Percentiles rank a stretch among this genome's conserved stretches.
These are phyloP conservation scores for Termitomyces heimii DNA, from an alignment of 768 basidiomycete species.

Conservation along the genomic window DNA sequence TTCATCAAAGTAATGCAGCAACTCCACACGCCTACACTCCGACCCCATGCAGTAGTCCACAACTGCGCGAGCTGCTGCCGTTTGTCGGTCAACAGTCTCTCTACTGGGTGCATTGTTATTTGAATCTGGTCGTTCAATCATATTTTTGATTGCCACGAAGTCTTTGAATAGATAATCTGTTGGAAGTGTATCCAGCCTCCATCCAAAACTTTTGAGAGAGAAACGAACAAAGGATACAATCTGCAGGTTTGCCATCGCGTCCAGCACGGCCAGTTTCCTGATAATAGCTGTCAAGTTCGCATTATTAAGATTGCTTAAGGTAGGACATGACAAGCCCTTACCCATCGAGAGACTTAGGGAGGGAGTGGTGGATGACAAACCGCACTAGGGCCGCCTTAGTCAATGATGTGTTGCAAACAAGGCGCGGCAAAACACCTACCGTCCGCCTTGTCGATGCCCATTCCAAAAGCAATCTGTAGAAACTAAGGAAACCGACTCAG, in stretches of 20 bases:
- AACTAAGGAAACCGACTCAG: background rate
- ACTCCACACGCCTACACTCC: slow-evolving; percentile 81
- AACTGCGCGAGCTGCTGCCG: slow-evolving; percentile 60
- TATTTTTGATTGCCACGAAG: slow-evolving; percentile 42
- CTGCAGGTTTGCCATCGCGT: slow-evolving; percentile 77
- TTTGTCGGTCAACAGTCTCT: slow-evolving; percentile 64
- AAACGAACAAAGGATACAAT: slow-evolving; percentile 80
- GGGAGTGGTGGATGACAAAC: slow-evolving; percentile 83
- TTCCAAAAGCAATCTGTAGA: slow-evolving; percentile 86
- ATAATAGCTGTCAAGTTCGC: slow-evolving; percentile 54
- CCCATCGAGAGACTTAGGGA: slow-evolving; percentile 84
- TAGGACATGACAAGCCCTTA: slow-evolving; percentile 26
- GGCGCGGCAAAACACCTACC: slow-evolving; percentile 32
- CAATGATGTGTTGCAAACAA: background rate
- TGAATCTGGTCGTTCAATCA: slow-evolving; percentile 54
- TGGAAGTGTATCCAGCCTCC: background rate
- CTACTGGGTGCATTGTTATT: slow-evolving; percentile 30
- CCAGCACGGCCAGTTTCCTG: slow-evolving; percentile 98
- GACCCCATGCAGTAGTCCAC: slow-evolving; percentile 77
- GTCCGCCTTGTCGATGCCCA: slow-evolving; percentile 90
- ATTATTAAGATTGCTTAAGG: slow-evolving; percentile 2
- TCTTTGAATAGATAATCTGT: slow-evolving; percentile 67
- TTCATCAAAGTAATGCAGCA: slow-evolving; percentile 90
- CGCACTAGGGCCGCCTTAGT: slow-evolving; percentile 49
- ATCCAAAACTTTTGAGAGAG: background rate